These are phyloP conservation scores for Dioszegia aurantiaca DNA, from an alignment of 768 basidiomycete species.

Conservation along the genomic window DNA sequence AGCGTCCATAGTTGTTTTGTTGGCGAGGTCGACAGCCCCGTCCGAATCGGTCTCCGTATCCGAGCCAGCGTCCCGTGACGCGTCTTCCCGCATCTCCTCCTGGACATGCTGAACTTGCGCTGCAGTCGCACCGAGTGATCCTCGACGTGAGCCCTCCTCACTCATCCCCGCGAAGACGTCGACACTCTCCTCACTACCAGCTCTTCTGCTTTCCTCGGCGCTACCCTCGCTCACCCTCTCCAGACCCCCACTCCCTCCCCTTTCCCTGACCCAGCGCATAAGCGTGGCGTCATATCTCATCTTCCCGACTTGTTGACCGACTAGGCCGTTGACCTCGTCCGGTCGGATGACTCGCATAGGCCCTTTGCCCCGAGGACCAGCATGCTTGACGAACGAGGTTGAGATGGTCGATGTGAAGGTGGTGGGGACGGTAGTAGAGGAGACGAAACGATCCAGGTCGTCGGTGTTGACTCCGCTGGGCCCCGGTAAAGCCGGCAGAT, in stretches of 20 bases:
- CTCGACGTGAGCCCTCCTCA: slow-evolving; percentile 65
- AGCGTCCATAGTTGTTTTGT: slow-evolving; percentile 11
- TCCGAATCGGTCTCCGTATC: slow-evolving; percentile 15
- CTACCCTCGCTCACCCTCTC: slow-evolving; percentile 25
- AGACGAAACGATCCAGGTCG: slow-evolving; percentile 84
- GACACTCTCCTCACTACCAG: slow-evolving; percentile 45
- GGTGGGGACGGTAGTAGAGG: slow-evolving; percentile 79
- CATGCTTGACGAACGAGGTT: slow-evolving; percentile 73
- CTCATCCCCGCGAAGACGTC: slow-evolving; percentile 89
- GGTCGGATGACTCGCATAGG: slow-evolving; percentile 70
- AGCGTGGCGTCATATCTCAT: slow-evolving; percentile 81
- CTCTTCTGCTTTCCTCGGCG: slow-evolving; percentile 27
- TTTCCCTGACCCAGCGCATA: slow-evolving; percentile 80
- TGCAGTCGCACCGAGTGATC: slow-evolving; percentile 59
- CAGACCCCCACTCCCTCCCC: slow-evolving; percentile 45
- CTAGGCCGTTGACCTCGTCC: slow-evolving; percentile 63
- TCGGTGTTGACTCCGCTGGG: slow-evolving; percentile 58
- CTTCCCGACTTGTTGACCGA: slow-evolving; percentile 76
- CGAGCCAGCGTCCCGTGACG: no score
- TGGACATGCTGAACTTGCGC: not conserved
- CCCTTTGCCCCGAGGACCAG: slow-evolving; percentile 33
- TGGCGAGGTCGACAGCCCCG: slow-evolving; percentile 5
- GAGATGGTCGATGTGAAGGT: slow-evolving; percentile 57
- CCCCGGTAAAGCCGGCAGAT: slow-evolving; percentile 7
- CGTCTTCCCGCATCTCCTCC: not conserved